Base-by-base conservation (phyloP, 2,329 filamentous ascomycete species). In the Curvularia verruculosa region DNA sequence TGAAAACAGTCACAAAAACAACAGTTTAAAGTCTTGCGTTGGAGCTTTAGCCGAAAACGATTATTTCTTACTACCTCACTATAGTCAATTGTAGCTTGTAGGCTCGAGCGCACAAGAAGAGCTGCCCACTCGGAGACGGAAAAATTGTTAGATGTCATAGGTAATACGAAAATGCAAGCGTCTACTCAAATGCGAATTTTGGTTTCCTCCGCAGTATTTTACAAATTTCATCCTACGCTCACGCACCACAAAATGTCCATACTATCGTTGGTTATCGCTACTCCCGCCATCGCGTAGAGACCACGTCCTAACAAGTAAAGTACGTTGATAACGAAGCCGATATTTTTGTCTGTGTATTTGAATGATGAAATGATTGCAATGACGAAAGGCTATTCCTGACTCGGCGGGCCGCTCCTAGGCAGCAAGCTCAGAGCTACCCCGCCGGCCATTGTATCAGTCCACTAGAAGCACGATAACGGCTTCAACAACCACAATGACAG, bases 401-500 rank as follows among this genome's bases (percentile, higher is more conserved):
- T 49, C 46, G 37, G 46, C 46, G 26, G 23, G 29, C 29, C 44
- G 34, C 46, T 49, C 46, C 34, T 26, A 26, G 24, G 41, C 13
- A 45, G 28, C 51, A 49, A 29, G 28, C 28, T 29, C 45, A 19
- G 52, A 55, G 58, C 55, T 58, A 59, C 59, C 59, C 59, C 59
- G 37, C 58, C 50, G 51, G 23, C 10, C 47, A 9, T 44, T 31
- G 26, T 26, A 49, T 36, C 58, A 52, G 28, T 28, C 21, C 44
- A 41, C 44, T 47, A 46, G 44, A 26, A 19, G 19, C 41, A 34
- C 18, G 23, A 21, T 19, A 45, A 49, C 49, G 37, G 40, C 49
- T 28, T 41, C 54, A 65, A 50, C 31, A 56, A 44, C 44, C 52
- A 68, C 36, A 58, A 74, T 72, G 68, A 60, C 66, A 54, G 65